Conservation (phyloP, 805 yeast genomes). For the Alloascoidea hylecoeti region DNA sequence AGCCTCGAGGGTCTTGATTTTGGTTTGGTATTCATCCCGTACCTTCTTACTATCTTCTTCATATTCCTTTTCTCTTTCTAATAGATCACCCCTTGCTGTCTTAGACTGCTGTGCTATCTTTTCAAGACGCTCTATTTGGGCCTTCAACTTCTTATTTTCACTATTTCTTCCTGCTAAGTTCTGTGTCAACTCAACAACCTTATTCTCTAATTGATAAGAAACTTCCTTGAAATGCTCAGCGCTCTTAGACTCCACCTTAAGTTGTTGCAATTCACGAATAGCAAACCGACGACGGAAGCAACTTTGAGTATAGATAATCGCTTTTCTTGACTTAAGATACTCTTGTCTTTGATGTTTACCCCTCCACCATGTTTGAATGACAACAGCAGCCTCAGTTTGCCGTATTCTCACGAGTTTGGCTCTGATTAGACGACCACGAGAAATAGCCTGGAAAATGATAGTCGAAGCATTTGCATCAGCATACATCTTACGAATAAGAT, state of each 20-base stretch:
- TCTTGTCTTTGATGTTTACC: conserved; percentile 43
- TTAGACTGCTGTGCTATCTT: neutral
- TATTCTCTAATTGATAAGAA: conserved; percentile 87
- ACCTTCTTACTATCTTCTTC: conserved; percentile 13
- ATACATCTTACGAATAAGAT: conserved; percentile 34
- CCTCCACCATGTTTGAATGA: conserved; percentile 64
- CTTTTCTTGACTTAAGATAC: conserved; percentile 29
- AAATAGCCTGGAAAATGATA: conserved; percentile 38
- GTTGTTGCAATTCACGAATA: conserved; percentile 37
- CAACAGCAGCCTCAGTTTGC: conserved; percentile 48
- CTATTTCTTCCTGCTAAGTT: conserved; percentile 63
- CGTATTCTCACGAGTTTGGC: conserved; percentile 31
- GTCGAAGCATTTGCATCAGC: conserved; percentile 36
- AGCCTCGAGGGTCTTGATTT: conserved; percentile 9
- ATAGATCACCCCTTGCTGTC: conserved; percentile 9
- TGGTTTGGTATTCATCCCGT: conserved; percentile 6
- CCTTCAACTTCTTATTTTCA: conserved; percentile 46
- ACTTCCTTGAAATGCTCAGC: conserved; percentile 84
- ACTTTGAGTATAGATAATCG: conserved; percentile 65
- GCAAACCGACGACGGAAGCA: conserved; percentile 70
- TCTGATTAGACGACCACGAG: conserved; percentile 38
- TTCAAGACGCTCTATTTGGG: neutral
- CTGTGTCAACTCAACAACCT: conserved; percentile 90
- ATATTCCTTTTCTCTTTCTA: conserved; percentile 12
- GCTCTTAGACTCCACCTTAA: conserved; percentile 83